phyloP scores from a whole-genome alignment of 2,329 filamentous ascomycete genomes.

The Fusarium irregulare region DNA sequence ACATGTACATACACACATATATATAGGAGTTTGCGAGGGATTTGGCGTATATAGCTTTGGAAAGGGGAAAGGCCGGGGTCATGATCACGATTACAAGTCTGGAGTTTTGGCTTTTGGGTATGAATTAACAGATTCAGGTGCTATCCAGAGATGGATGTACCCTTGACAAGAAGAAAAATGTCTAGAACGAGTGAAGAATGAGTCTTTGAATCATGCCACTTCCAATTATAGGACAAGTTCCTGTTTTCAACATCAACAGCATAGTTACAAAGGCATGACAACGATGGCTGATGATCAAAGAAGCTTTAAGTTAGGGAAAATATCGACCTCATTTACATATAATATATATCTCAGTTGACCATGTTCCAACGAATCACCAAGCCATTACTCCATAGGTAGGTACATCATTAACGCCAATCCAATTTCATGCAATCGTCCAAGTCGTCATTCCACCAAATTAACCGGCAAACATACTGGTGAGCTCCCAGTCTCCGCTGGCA shows the following conservation, averaged over 20 bases:
- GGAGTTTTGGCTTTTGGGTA: not conserved
- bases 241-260: not conserved
- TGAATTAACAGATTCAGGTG: not conserved
- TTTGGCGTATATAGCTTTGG: not conserved
- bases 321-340: constrained; percentile 6
- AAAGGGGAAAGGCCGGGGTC: not conserved
- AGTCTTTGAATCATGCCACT: not conserved
- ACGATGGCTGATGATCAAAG: not conserved
- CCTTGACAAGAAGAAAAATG: not conserved
- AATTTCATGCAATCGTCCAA: constrained; percentile 23
- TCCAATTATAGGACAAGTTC: not conserved
- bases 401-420: constrained; percentile 25
- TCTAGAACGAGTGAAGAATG: not conserved
- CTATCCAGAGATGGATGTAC: not conserved
- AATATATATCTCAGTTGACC: constrained; percentile 13
- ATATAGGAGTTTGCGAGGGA: not conserved
- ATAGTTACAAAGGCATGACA: not conserved
- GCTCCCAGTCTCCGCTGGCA: constrained; percentile 46
- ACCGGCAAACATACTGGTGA: constrained; percentile 46
- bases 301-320: not conserved
- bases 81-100: not conserved
- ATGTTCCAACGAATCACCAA: constrained; percentile 14
- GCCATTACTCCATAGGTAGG: constrained; percentile 29
- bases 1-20: not conserved
- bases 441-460: constrained; percentile 14